Conservation (phyloP, 2,329 filamentous ascomycete genomes). For the Aspergillus eucalypticola region DNA sequence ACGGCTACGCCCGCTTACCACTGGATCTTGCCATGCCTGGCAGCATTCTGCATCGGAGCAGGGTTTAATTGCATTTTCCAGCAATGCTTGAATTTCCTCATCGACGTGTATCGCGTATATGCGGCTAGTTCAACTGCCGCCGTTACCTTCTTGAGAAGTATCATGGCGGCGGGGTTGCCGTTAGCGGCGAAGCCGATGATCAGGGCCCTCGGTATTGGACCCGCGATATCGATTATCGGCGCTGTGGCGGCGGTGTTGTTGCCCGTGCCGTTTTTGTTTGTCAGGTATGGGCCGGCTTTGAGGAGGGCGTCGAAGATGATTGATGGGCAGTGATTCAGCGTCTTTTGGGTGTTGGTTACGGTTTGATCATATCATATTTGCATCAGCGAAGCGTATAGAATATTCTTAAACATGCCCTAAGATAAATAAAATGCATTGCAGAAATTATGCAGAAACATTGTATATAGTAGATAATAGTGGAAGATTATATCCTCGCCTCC, state of each 20-base stretch:
- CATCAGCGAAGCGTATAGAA: too few species aligned
- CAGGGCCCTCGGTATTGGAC: conserved; percentile 43
- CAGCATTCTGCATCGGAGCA: conserved; percentile 43
- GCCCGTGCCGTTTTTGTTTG: not conserved
- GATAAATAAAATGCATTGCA: too few species aligned
- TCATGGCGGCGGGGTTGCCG: conserved; percentile 43
- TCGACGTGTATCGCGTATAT: conserved; percentile 15
- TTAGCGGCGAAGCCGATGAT: conserved; percentile 46
- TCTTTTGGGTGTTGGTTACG: too few species aligned
- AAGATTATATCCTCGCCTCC: not conserved
- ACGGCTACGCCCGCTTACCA: conserved; percentile 32
- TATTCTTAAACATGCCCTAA: too few species aligned
- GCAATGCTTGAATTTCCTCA: not conserved
- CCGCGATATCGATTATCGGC: conserved; percentile 23
- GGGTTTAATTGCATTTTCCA: conserved; percentile 41
- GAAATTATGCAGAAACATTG: too few species aligned
- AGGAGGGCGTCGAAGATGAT: not conserved
- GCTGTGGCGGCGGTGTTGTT: not conserved
- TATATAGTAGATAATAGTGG: too few species aligned
- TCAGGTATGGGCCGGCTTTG: not conserved
- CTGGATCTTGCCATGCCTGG: conserved; percentile 18
- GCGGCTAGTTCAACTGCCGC: conserved; percentile 47
- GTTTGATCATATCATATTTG: too few species aligned
- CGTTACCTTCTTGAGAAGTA: conserved; percentile 47
- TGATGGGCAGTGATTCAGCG: not conserved